Conservation (phyloP, 1,284 basidiomycete species). For the Moesziomyces globuligerus region DNA sequence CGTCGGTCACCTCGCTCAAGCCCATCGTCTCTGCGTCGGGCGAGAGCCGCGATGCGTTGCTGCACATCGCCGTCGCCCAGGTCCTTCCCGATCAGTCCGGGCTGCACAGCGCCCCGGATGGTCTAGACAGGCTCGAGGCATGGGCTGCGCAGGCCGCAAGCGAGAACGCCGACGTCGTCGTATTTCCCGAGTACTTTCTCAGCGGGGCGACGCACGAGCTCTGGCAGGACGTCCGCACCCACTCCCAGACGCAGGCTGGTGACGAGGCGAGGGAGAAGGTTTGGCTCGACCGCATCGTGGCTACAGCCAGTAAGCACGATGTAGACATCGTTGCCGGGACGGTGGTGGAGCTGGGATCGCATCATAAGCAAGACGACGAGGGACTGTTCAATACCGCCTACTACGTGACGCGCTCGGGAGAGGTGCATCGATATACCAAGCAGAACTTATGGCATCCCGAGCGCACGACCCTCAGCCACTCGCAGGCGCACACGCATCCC, state of each 20-base stretch:
- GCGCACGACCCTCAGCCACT: constrained; percentile 47
- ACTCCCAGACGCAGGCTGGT: constrained; percentile 6
- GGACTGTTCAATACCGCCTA: constrained; percentile 63
- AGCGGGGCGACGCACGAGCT: constrained; percentile 57
- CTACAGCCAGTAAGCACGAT: constrained; percentile 43
- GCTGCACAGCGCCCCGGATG: constrained; percentile 7
- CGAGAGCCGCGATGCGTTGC: constrained; percentile 15
- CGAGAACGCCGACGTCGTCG: constrained; percentile 55
- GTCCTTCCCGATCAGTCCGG: constrained; percentile 39
- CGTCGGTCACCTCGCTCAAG: constrained; percentile 2
- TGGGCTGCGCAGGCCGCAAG: constrained; percentile 35
- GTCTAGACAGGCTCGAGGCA: constrained; percentile 32
- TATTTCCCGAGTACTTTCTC: constrained; percentile 65
- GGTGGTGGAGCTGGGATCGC: constrained; percentile 52
- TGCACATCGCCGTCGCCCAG: constrained; percentile 44
- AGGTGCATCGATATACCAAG: constrained; percentile 62
- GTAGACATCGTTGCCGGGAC: constrained; percentile 65
- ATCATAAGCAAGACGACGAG: constrained; percentile 11
- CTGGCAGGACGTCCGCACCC: constrained; percentile 22
- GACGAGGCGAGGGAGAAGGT: constrained; percentile 43
- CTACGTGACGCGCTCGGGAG: constrained; percentile 54
- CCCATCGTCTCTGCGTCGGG: constrained; percentile 8
- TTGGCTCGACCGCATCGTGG: constrained; percentile 50
- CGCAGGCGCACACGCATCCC: constrained; percentile 51
- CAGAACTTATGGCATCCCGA: constrained; percentile 66